Evolutionary conservation across 2,329 filamentous ascomycete species (phyloP), one percentile per base, ranked within the genome.

Genomic region (Fusarium buxicola): DNA sequence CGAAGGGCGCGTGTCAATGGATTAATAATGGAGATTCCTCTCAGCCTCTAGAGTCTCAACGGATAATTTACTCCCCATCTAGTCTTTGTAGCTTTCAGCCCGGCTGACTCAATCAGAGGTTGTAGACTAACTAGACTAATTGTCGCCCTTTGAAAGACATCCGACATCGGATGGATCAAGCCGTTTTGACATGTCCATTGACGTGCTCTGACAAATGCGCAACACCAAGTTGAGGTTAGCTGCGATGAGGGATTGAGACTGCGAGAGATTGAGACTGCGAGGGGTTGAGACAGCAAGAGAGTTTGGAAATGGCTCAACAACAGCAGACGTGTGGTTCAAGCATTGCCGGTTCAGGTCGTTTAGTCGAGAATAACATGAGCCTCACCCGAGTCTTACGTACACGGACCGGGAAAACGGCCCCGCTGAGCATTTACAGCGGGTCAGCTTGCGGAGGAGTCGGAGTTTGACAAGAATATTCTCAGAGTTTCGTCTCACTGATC

Each of bases 381-480:
- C 55, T 60, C 36, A 55, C 27, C 55, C 55, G 60, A 60, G 38
- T 63, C 50, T 63, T 63, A 63, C 60, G 60, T 63, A 63, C 60
- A 63, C 18, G 18, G 39, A 61, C 39, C 36, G 8, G 9, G 31
- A 21, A 21, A n/a, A 5, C 12, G 12, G 40, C 40, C 51, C 60
- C 59, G 51, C 60, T 35, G 16, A 35, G 27, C 27, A 49, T 63
- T 36, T 56, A 43, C 60, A 34, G 60, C 60, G 60, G 60, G 60
- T 61, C 58, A 16, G 18, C 9, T 21, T 45, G 25, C 8, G 27
- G 34, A 49, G 39, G 35, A 51, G 11, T 27, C 47, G 32, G 25
- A 18, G 55, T 60, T 38, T 16, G 18, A 56, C 25, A 45, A 40
- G 13, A 34, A 38, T 11, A n/a, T n/a, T n/a, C n/a, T n/a, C n/a